phyloP scores from a whole-genome alignment of 768 basidiomycete species.

The Piloderma croceum region DNA sequence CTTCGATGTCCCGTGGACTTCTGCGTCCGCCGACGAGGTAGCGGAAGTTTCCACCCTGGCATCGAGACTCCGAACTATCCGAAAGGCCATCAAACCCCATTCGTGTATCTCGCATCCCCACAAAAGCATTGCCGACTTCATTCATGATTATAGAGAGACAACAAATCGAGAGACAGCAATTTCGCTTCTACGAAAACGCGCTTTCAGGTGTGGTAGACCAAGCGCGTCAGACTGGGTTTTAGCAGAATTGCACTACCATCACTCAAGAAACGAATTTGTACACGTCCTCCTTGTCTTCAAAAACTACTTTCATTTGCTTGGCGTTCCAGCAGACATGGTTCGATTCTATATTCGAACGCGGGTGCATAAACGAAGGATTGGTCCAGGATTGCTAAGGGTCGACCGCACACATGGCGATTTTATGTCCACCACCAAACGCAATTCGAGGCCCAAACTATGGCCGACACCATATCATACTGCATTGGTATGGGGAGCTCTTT shows the following conservation, averaged over 20 bases:
- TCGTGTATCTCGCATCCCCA: too few species aligned
- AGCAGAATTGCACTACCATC: too few species aligned
- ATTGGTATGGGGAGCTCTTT: conserved; percentile 30
- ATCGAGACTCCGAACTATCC: conserved; percentile 4
- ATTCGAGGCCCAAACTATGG: conserved; percentile 22
- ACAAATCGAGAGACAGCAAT: too few species aligned
- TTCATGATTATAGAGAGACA: too few species aligned
- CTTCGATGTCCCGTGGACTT: conserved; percentile 4
- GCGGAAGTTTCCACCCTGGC: conserved; percentile 6
- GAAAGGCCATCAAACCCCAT: conserved; percentile 21
- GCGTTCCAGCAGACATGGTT: background rate
- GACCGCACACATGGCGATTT: too few species aligned
- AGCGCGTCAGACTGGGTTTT: too few species aligned
- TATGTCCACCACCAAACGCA: background rate
- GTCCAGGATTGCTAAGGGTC: background rate
- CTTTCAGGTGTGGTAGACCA: too few species aligned
- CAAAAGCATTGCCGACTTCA: too few species aligned
- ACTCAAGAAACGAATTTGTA: too few species aligned
- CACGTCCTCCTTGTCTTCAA: background rate
- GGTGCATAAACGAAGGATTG: background rate
- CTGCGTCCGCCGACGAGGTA: conserved; percentile 8
- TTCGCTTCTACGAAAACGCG: too few species aligned
- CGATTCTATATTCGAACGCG: background rate
- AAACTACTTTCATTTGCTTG: background rate
- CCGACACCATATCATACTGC: conserved; percentile 28